Conservation (phyloP, 2,329 filamentous ascomycete species). For the Phaeomoniella chlamydospora region DNA sequence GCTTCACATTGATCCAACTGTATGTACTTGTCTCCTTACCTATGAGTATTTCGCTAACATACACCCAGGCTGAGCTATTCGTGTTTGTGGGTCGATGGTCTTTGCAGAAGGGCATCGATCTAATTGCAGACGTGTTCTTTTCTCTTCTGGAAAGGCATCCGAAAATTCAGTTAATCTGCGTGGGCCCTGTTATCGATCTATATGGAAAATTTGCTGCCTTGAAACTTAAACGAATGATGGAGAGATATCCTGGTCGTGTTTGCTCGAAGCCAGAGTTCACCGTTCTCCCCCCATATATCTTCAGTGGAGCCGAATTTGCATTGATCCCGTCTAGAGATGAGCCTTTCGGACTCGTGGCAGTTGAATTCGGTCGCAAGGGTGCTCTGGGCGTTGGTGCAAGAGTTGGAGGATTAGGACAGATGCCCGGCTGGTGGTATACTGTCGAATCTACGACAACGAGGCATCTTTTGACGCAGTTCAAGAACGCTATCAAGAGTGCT, state of each 20-base stretch:
- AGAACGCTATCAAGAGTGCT: constrained; percentile 36
- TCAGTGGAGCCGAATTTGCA: constrained; percentile 44
- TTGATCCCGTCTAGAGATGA: constrained; percentile 46
- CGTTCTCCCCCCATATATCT: constrained; percentile 42
- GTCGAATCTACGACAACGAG: constrained; percentile 40
- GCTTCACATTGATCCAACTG: constrained; percentile 32
- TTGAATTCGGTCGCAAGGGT: constrained; percentile 45
- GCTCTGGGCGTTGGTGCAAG: constrained; percentile 44
- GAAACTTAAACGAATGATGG: constrained; percentile 40
- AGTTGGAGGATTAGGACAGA: constrained; percentile 42
- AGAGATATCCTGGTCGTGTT: constrained; percentile 40
- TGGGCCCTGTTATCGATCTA: constrained; percentile 44
- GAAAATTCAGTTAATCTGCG: constrained; percentile 37
- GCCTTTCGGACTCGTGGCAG: constrained; percentile 44
- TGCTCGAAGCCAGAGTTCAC: constrained; percentile 47
- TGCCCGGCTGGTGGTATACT: constrained; percentile 49
- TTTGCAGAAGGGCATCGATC: constrained; percentile 40
- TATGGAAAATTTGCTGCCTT: constrained; percentile 45
- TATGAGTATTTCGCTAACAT: neutral
- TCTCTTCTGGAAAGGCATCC: constrained; percentile 38
- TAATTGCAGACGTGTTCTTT: constrained; percentile 46
- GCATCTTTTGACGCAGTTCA: constrained; percentile 43
- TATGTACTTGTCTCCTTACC: neutral
- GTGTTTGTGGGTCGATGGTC: constrained; percentile 49
- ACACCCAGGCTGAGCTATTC: constrained; percentile 36